These are phyloP conservation scores for Boletus eberwhitei DNA, from an alignment of 768 basidiomycete species.

Conservation along the genomic window DNA sequence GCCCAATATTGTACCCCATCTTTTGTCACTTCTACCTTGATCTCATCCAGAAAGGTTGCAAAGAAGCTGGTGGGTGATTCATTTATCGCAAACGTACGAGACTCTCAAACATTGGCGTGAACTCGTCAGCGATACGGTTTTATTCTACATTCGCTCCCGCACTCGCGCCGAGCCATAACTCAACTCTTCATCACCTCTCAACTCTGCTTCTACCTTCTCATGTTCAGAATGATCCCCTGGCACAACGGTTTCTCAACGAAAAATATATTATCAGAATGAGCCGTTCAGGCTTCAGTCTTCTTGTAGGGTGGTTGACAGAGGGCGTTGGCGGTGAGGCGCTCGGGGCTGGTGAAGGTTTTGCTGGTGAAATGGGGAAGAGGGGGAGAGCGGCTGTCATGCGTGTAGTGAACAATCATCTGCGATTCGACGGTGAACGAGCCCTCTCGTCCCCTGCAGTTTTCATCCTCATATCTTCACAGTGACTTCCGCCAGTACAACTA, in stretches of 20 bases:
- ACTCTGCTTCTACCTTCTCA: slow-evolving; percentile 80
- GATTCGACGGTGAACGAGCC: slow-evolving; percentile 71
- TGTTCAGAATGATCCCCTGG: slow-evolving; percentile 77
- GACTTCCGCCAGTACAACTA: slow-evolving; percentile 63
- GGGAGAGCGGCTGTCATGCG: slow-evolving; percentile 89
- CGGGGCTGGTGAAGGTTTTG: slow-evolving; percentile 75
- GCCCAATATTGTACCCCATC: slow-evolving; percentile 91
- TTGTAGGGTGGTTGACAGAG: slow-evolving; percentile 96
- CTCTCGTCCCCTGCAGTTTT: background rate
- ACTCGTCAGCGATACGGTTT: slow-evolving; percentile 64
- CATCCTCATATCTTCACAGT: slow-evolving; percentile 44
- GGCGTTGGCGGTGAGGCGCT: slow-evolving; percentile 83
- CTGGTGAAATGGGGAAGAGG: slow-evolving; percentile 77
- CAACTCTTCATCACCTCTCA: slow-evolving; percentile 72
- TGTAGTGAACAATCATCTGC: slow-evolving; percentile 90
- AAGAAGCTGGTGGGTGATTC: slow-evolving; percentile 71
- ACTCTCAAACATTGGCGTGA: slow-evolving; percentile 10
- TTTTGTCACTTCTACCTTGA: slow-evolving; percentile 98
- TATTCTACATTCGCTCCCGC: slow-evolving; percentile 67
- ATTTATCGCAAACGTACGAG: background rate
- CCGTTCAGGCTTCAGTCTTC: slow-evolving; percentile 84
- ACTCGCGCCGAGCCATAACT: slow-evolving; percentile 60
- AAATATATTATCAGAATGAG: slow-evolving; percentile 90
- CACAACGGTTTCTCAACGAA: slow-evolving; percentile 82
- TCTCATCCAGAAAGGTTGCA: slow-evolving; percentile 85